phyloP scores from a whole-genome alignment of 2,329 filamentous ascomycete genomes.

The Xylaria hypoxylon region DNA sequence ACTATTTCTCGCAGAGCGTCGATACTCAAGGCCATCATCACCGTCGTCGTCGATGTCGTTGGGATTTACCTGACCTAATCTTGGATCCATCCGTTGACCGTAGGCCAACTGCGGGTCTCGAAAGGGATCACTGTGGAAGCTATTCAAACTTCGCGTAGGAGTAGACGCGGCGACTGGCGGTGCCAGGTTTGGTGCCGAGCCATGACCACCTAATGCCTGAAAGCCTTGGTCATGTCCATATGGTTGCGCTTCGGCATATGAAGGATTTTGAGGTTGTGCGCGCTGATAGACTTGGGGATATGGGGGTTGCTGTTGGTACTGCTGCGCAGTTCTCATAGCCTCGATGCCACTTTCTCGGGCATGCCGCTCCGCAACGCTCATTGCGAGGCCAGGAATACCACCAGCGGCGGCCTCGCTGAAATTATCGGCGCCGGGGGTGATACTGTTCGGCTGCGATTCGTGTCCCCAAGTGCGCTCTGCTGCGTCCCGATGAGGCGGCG shows the following conservation, averaged over 20 bases:
- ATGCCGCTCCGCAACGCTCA: constrained; percentile 73
- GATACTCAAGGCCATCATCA: constrained; percentile 80
- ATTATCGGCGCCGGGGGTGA: constrained; percentile 75
- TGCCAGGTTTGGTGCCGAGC: constrained; percentile 59
- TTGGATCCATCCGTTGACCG: constrained; percentile 59
- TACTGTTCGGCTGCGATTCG: constrained; percentile 53
- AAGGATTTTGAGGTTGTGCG: constrained; percentile 33
- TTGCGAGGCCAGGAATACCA: constrained; percentile 75
- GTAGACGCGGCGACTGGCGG: constrained; percentile 54
- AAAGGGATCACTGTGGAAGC: constrained; percentile 75
- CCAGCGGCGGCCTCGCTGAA: constrained; percentile 71
- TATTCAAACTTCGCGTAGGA: constrained; percentile 63
- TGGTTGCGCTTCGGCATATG: constrained; percentile 42
- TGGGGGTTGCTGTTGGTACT: constrained; percentile 39
- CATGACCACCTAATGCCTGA: constrained; percentile 42
- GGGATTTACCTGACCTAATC: constrained; percentile 75
- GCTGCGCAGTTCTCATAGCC: constrained; percentile 61
- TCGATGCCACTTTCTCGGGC: constrained; percentile 73
- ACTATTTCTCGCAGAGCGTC: constrained; percentile 64
- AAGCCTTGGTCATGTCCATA: constrained; percentile 40
- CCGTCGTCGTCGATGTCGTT: constrained; percentile 87
- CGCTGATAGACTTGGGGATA: constrained; percentile 42
- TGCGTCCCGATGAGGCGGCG: constrained; percentile 46
- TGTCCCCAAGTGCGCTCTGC: constrained; percentile 42
- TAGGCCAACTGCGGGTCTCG: constrained; percentile 63